Evolutionary conservation across 2,329 filamentous ascomycete genomes (phyloP), one percentile per base, ranked within the genome.

Genomic region (Colletotrichum orbiculare): DNA sequence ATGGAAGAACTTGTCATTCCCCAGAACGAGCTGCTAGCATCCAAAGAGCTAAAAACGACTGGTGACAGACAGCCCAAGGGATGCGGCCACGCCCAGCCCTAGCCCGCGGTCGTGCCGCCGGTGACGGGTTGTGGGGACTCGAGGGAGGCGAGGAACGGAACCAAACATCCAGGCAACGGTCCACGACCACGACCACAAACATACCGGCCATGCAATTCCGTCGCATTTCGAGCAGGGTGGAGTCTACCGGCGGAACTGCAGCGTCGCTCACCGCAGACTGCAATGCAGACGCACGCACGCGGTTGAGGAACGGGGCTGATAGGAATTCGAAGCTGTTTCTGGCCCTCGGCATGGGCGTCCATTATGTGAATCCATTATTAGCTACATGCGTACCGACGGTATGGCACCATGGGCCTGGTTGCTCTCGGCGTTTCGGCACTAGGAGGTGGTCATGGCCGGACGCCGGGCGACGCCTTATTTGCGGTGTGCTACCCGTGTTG

Each of bases 1-100:
- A 64, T 52, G 57, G 62, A 64, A 64, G 57, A 55, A 64, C n/a
- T 10, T n/a, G 41, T 13, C 39, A 45, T 50, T 41, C 49, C 61
- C 57, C 50, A 48, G 45, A 43, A 58, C 33, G 13, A 38, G 25
- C 43, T 33, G 10, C 43, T 17, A 15, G 12, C 6, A 46, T 46
- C 25, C 25, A 25, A 17, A 17, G 43, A 17, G 15, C 43, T 8
- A 8, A 8, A 46, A n/a, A 8, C 13, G 13, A 45, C 8, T 13
- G 34, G n/a, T 33, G 17, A n/a, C 8, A 47, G 25, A 47, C 8
- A 33, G 38, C 38, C 15, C 2, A 2, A 35, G 10, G 55, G 55
- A 58, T 58, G 55, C 55, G 46, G 4, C 45, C 54, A 58, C 54
- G 46, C 55, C 55, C 10, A 42, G 15, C 25, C n/a, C 54, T 58